Conservation (phyloP, 1,284 basidiomycete genomes). For the Trametes sp. region DNA sequence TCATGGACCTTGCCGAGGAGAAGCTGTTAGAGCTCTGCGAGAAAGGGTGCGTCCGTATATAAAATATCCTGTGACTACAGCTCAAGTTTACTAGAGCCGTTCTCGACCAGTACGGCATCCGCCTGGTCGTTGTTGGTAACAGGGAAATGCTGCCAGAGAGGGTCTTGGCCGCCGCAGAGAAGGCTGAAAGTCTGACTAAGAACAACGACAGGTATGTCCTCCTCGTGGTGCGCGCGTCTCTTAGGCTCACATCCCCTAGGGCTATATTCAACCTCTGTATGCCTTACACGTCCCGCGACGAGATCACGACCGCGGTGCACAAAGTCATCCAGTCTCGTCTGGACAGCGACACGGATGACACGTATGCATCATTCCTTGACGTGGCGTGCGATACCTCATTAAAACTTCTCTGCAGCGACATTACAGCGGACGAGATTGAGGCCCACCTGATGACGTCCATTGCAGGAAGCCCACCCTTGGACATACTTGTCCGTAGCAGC, state of each 20-base stretch:
- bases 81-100: constrained; percentile 64
- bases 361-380: neutral
- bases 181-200: constrained; percentile 84
- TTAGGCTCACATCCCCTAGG: constrained; percentile 48
- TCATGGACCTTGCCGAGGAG: constrained; percentile 89
- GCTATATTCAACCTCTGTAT: constrained; percentile 95
- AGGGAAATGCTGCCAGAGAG: constrained; percentile 78
- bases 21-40: constrained; percentile 84
- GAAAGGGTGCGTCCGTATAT: constrained; percentile 70
- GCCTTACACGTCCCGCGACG: constrained; percentile 92
- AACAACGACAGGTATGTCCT: constrained; percentile 70
- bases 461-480: constrained; percentile 81
- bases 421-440: constrained; percentile 74
- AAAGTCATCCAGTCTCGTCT: constrained; percentile 56
- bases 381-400: neutral
- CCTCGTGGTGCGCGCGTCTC: too few relatives aligned
- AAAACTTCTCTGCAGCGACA: constrained; percentile 43
- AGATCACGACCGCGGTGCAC: constrained; percentile 85
- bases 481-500: constrained; percentile 92
- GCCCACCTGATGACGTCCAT: constrained; percentile 71
- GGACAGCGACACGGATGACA: constrained; percentile 10
- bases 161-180: constrained; percentile 75
- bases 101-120: constrained; percentile 83
- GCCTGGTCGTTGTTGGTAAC: constrained; percentile 86
- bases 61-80: too few relatives aligned